These are phyloP conservation scores for Chrysanthemum lavandulifolium DNA, from an alignment of 129 eudicot genomes.

Conservation along the genomic window DNA sequence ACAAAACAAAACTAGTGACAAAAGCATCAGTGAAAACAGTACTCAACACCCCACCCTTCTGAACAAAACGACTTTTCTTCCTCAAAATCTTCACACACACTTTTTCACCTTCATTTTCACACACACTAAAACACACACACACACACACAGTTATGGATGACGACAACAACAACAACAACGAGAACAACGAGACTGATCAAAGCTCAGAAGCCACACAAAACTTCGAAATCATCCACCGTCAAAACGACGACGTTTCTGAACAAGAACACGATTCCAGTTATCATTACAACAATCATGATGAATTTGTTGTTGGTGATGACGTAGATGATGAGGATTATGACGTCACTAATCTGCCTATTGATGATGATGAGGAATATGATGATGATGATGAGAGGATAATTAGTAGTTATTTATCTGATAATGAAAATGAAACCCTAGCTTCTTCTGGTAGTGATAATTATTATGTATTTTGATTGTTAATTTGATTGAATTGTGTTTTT, in stretches of 20 bases:
- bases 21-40: too few species aligned
- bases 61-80: too few species aligned
- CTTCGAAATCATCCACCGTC: slow-evolving; percentile 19
- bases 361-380: slow-evolving; percentile 13
- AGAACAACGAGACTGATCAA: slow-evolving; percentile 11
- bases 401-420: background rate
- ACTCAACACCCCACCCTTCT: too few species aligned
- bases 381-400: too few species aligned
- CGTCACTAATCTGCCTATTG: slow-evolving; percentile 28
- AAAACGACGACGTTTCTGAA: background rate
- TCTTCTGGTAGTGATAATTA: too few species aligned
- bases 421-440: slow-evolving; percentile 35
- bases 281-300: slow-evolving; percentile 13
- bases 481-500: background rate
- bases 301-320: slow-evolving; percentile 15
- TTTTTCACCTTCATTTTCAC: background rate
- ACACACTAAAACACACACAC: background rate
- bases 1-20: too few species aligned
- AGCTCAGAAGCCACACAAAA: slow-evolving; percentile 38
- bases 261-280: slow-evolving; percentile 20
- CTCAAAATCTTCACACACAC: too few species aligned
- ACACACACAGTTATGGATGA: slow-evolving; percentile 27
- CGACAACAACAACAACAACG: slow-evolving; percentile 15
- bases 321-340: slow-evolving; percentile 34
- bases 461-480: background rate